These are phyloP conservation scores for Microdochium bolleyi DNA, from an alignment of 2,329 filamentous ascomycete genomes.

Conservation along the genomic window DNA sequence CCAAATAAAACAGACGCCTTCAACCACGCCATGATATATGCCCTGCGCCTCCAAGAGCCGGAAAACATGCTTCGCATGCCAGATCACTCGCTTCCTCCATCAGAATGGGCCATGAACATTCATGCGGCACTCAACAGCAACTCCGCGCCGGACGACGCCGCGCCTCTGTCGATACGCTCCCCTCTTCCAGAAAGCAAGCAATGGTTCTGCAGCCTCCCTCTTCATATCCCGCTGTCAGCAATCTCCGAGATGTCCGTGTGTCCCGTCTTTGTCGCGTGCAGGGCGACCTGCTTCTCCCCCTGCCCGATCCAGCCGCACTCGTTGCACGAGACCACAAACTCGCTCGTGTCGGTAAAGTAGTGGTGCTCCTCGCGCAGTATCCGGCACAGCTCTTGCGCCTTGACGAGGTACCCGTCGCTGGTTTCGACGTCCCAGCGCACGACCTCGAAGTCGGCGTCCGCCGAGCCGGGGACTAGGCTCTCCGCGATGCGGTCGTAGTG, in stretches of 20 bases:
- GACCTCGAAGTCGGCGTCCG: conserved; percentile 64
- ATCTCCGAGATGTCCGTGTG: conserved; percentile 52
- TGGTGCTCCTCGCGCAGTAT: conserved; percentile 60
- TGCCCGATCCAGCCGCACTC: conserved; percentile 60
- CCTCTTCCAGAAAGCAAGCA: no score
- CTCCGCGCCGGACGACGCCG: no score
- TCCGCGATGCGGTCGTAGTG: conserved; percentile 89
- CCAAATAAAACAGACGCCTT: no score
- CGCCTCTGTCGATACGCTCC: no score
- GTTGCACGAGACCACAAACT: conserved; percentile 73
- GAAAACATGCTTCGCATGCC: no score
- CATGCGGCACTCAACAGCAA: no score
- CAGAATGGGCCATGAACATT: no score
- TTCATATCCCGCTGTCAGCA: conserved; percentile 7
- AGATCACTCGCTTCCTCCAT: no score
- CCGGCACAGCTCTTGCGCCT: conserved; percentile 55
- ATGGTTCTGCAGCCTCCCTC: no score
- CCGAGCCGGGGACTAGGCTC: conserved; percentile 51
- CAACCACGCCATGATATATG: no score
- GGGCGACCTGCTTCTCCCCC: conserved; percentile 53
- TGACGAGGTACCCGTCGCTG: conserved; percentile 59
- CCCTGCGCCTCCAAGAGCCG: no score
- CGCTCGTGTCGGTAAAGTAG: conserved; percentile 84
- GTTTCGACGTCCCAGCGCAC: conserved; percentile 45
- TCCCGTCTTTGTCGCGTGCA: conserved; percentile 54